A percentile compares a stretch with the other conserved stretches of the same genome.
These are phyloP conservation scores for Talaromyces sp. DNA, from an alignment of 2,329 filamentous ascomycete genomes.

Conservation along the genomic window DNA sequence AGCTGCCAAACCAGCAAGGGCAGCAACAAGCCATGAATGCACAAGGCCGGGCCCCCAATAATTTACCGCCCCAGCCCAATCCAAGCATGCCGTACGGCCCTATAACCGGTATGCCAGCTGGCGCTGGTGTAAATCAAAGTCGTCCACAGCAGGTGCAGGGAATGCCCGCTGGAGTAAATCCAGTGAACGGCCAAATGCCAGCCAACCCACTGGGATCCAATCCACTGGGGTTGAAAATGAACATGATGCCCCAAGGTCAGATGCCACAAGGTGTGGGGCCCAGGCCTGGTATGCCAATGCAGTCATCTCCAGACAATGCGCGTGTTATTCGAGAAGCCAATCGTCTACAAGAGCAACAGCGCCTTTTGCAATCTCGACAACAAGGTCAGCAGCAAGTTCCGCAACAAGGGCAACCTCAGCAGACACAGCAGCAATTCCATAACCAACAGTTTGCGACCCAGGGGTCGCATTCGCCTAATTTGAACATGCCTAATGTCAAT, in stretches of 20 bases:
- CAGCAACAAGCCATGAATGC: constrained; percentile 32
- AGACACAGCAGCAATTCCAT: constrained; percentile 41
- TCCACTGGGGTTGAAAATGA: constrained; percentile 64
- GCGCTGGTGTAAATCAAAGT: constrained; percentile 39
- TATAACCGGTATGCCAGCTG: constrained; percentile 49
- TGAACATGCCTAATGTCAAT: constrained; percentile 47
- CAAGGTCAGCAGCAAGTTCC: constrained; percentile 36
- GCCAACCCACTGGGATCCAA: constrained; percentile 60
- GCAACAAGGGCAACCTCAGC: constrained; percentile 35
- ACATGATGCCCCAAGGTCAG: constrained; percentile 57
- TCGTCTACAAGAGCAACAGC: constrained; percentile 56
- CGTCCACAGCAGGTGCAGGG: constrained; percentile 47
- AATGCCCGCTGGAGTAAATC: constrained; percentile 40
- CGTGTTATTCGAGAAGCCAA: constrained; percentile 52
- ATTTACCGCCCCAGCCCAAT: constrained; percentile 40
- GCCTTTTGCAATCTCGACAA: constrained; percentile 61
- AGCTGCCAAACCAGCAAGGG: constrained; percentile 43
- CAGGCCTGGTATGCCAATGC: constrained; percentile 51
- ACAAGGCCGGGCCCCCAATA: constrained; percentile 43
- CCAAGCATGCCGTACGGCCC: too few relatives aligned
- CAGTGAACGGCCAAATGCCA: constrained; percentile 55
- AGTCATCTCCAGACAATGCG: constrained; percentile 56
- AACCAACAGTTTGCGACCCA: constrained; percentile 45
- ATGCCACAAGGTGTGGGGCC: constrained; percentile 53
- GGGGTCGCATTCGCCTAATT: constrained; percentile 49